Conservation (phyloP, 2,329 filamentous ascomycete species). For the Verruconis gallopava region DNA sequence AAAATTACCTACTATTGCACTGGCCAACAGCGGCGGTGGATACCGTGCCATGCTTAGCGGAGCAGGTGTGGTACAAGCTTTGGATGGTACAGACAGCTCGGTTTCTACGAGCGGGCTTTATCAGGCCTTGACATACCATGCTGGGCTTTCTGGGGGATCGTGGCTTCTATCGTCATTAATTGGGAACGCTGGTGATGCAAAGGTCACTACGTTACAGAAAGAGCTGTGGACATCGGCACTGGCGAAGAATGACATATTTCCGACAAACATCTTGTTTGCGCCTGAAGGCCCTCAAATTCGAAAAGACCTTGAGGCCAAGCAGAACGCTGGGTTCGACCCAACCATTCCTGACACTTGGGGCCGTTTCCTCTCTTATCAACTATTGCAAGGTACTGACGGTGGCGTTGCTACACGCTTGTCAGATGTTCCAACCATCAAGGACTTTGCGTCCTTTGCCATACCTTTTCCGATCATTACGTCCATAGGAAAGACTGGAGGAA, state of each 20-base stretch:
- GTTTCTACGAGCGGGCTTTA: conserved; percentile 29
- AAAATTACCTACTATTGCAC: conserved; percentile 28
- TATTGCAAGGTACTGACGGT: conserved; percentile 26
- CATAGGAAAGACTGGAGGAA: conserved; percentile 20
- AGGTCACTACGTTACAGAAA: conserved; percentile 25
- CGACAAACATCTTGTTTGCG: conserved; percentile 20
- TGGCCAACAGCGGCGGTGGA: conserved; percentile 32
- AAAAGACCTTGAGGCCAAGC: conserved; percentile 24
- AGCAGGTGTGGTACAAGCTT: conserved; percentile 29
- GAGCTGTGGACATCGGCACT: conserved; percentile 30
- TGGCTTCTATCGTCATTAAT: conserved; percentile 35
- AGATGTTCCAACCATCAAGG: conserved; percentile 21
- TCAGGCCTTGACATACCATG: conserved; percentile 34
- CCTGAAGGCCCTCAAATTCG: conserved; percentile 21
- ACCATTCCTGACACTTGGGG: conserved; percentile 31
- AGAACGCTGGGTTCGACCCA: conserved; percentile 25
- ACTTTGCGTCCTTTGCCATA: conserved; percentile 27
- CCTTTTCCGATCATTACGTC: conserved; percentile 35
- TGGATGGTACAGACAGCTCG: conserved; percentile 31
- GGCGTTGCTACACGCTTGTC: conserved; percentile 25
- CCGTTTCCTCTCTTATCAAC: conserved; percentile 27
- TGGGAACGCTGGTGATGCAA: conserved; percentile 34
- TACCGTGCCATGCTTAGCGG: conserved; percentile 28
- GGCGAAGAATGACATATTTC: conserved; percentile 24
- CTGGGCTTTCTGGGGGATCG: conserved; percentile 33